These are phyloP conservation scores for Pseudogymnoascus sp. DNA, from an alignment of 2,329 filamentous ascomycete species.

Conservation along the genomic window DNA sequence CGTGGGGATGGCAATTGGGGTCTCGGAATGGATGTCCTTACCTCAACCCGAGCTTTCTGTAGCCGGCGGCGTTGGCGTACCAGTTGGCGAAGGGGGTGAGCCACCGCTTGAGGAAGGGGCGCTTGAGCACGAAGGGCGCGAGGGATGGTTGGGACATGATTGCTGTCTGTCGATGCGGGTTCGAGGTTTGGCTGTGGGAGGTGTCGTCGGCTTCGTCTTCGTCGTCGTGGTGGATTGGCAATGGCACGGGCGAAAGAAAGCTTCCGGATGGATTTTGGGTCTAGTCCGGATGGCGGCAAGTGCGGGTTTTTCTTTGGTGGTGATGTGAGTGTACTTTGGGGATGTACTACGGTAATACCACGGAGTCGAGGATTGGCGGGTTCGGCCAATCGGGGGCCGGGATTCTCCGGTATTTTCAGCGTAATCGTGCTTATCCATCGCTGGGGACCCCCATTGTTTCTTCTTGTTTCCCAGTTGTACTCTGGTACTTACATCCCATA, in stretches of 20 bases:
- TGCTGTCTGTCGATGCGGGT: conserved; percentile 13
- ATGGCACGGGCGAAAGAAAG: background rate
- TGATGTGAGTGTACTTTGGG: background rate
- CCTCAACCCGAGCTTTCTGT: conserved; percentile 87
- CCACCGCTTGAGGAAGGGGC: conserved; percentile 75
- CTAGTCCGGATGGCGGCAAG: background rate
- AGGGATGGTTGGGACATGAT: conserved; percentile 41
- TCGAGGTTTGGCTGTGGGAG: background rate
- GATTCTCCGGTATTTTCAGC: background rate
- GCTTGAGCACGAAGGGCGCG: conserved; percentile 68
- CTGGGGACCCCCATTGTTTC: background rate
- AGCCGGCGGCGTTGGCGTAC: conserved; percentile 84
- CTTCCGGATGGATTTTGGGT: background rate
- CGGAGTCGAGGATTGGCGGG: background rate
- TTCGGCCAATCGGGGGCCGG: background rate
- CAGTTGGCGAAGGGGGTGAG: conserved; percentile 76
- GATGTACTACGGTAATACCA: background rate
- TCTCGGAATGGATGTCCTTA: conserved; percentile 39
- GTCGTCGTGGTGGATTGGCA: conserved; percentile 7
- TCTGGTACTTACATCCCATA: background rate
- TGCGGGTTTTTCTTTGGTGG: background rate
- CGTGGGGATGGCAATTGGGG: background rate
- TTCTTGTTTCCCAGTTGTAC: background rate
- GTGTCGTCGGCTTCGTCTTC: conserved; percentile 4
- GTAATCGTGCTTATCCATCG: background rate